Evolutionary conservation across 768 basidiomycete species (phyloP), one percentile per base, ranked within the genome.

Genomic region (Suillus bovinus): DNA sequence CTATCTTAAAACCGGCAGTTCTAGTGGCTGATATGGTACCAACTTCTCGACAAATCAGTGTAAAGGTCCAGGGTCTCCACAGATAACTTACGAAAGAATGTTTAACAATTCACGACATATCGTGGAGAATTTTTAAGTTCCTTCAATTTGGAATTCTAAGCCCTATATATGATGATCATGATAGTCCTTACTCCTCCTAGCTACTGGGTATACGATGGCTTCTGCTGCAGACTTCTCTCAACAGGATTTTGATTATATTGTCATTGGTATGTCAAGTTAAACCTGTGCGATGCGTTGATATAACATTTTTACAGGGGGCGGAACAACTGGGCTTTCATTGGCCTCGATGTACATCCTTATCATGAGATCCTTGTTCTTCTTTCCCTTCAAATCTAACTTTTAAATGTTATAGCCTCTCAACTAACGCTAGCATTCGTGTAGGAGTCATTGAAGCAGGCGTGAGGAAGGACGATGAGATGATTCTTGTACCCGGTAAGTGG

Each of bases 221-320:
- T 46, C 64, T 22, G 64, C 68, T 11, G 2, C 50, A 7, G 60
- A 36, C n/a, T 63, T 68, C 50, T 58, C 58, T 6, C 29, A 27
- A 47, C 60, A 63, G 46, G n/a, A 38, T 22, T 69, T 68, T 49
- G 67, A 66, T 44, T 63, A 68, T 42, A 63, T 69, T 42, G 31
- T 68, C 38, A 49, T 69, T 6, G 68, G 68, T 66, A 36, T 10
- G 67, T 66, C 17, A 11, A n/a, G 4, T 34, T 14, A 41, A 6
- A 6, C 3, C 31, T 36, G 5, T 38, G 53, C 41, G 52, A 27
- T 20, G 16, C 31, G 31, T 60, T 22, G 52, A n/a, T 20, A 27
- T 49, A 59, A 14, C 20, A 9, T 11, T 22, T 47, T 6, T 39
- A 33, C 17, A 68, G 67, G 67, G 31, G 60, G 62, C n/a, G 62